A percentile compares a stretch with the other conserved stretches of the same genome.
Evolutionary conservation across 2,329 filamentous ascomycete genomes (phyloP).

Genomic region (Pseudogymnoascus pannorum): DNA sequence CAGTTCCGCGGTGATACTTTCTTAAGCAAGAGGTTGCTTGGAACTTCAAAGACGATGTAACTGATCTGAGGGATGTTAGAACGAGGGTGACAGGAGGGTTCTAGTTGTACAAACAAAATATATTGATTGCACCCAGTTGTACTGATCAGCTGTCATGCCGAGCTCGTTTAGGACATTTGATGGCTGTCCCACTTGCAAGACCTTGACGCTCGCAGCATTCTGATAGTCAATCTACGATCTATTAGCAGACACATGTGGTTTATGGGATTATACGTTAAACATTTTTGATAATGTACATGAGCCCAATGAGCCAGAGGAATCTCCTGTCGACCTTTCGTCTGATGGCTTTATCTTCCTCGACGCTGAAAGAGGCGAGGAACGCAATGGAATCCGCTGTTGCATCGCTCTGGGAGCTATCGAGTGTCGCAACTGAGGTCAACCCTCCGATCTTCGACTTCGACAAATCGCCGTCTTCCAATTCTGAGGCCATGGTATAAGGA

Average conservation of each 20-base stretch:
- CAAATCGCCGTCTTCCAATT: slow-evolving; percentile 12
- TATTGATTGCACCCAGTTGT: slow-evolving; percentile 35
- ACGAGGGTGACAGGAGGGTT: not conserved
- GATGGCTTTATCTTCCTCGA: slow-evolving; percentile 33
- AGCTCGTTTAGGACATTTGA: slow-evolving; percentile 34
- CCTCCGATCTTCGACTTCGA: slow-evolving; percentile 3
- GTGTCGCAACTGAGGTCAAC: not conserved
- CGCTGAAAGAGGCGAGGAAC: slow-evolving; percentile 34
- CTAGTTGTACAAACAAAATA: slow-evolving; percentile 29
- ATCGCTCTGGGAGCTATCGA: slow-evolving; percentile 16
- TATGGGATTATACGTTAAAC: slow-evolving; percentile 19
- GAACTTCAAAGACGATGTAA: slow-evolving; percentile 36
- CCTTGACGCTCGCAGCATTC: slow-evolving; percentile 36
- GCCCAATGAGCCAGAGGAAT: slow-evolving; percentile 33
- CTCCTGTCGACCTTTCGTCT: slow-evolving; percentile 35
- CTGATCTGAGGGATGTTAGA: slow-evolving; percentile 24
- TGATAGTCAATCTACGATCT: slow-evolving; percentile 31
- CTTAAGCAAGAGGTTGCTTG: slow-evolving; percentile 34
- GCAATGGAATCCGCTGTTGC: slow-evolving; percentile 14
- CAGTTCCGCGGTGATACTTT: slow-evolving; percentile 30
- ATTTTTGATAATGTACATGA: slow-evolving; percentile 38
- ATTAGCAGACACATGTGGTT: not conserved
- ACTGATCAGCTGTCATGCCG: slow-evolving; percentile 34
- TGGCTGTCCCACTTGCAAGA: slow-evolving; percentile 34
- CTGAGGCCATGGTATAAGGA: not conserved